phyloP scores from a whole-genome alignment of 495 filamentous ascomycete species.

The Penicillium verhagenii region DNA sequence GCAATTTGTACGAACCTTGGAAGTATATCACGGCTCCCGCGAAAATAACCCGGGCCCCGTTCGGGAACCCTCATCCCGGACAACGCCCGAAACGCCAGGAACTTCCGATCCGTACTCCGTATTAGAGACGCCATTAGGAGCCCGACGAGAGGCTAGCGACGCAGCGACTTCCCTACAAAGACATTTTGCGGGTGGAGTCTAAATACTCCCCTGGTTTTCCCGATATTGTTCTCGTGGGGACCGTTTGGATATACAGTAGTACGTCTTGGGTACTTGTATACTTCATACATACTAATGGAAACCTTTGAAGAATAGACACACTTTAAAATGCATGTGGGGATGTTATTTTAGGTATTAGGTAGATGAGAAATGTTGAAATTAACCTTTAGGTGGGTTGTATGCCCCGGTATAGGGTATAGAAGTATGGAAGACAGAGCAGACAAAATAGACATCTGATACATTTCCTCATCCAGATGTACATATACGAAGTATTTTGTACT shows the following conservation, averaged over 20 bases:
- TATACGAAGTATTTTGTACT: too few species aligned
- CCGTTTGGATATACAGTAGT: not conserved
- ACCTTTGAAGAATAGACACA: not conserved
- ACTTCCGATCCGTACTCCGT: conserved; percentile 18
- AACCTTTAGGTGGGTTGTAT: not conserved
- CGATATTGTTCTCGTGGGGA: conserved; percentile 32
- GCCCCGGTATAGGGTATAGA: not conserved
- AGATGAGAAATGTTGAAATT: not conserved
- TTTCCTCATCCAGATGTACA: not conserved
- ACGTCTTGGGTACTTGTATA: too few species aligned
- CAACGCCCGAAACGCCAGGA: conserved; percentile 16
- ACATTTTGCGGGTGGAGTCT: not conserved
- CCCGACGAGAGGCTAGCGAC: conserved; percentile 4
- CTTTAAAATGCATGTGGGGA: not conserved
- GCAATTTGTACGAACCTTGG: not conserved
- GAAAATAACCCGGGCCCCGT: conserved; percentile 28
- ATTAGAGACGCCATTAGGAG: conserved; percentile 8
- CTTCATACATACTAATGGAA: not conserved
- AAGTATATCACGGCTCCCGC: conserved; percentile 6
- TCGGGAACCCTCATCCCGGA: conserved; percentile 18
- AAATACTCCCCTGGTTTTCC: conserved; percentile 26
- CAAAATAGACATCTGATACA: not conserved
- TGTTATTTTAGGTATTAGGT: not conserved
- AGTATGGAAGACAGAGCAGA: not conserved
- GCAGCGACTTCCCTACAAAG: not conserved